phyloP scores from a whole-genome alignment of 805 yeast species.

The Hanseniaspora pseudoguilliermondii region DNA sequence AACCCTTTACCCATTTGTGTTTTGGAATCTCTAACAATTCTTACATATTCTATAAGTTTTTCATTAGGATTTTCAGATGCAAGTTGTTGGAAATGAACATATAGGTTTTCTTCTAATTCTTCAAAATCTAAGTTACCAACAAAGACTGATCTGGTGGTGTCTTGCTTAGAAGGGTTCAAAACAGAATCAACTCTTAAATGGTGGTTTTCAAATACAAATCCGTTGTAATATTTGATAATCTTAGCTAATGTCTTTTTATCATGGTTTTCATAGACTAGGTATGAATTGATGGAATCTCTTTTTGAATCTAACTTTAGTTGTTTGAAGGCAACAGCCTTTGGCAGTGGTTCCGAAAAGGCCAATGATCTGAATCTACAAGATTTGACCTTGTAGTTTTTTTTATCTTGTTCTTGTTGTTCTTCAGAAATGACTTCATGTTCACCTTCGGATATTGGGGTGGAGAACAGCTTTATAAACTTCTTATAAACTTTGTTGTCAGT shows the following conservation, averaged over 20 bases:
- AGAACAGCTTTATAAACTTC: conserved; percentile 52
- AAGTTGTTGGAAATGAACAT: conserved; percentile 59
- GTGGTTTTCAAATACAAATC: conserved; percentile 49
- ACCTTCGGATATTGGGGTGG: conserved; percentile 15
- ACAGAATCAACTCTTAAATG: conserved; percentile 87
- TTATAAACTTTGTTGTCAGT: conserved; percentile 49
- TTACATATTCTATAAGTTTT: conserved; percentile 63
- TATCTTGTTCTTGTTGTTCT: conserved; percentile 23
- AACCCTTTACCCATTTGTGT: conserved; percentile 96
- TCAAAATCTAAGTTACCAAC: conserved; percentile 92
- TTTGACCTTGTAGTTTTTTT: conserved; percentile 30
- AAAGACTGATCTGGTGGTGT: conserved; percentile 69
- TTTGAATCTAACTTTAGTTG: conserved; percentile 62
- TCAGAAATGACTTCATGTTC: conserved; percentile 10
- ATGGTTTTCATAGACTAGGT: conserved; percentile 60
- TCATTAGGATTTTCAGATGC: conserved; percentile 20
- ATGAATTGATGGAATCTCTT: conserved; percentile 76
- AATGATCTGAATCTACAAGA: conserved; percentile 86
- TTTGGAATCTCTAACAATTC: conserved; percentile 82
- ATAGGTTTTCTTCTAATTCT: conserved; percentile 77
- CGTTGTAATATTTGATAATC: conserved; percentile 42
- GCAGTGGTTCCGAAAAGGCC: conserved; percentile 74
- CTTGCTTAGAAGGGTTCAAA: conserved; percentile 81
- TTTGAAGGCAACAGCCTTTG: conserved; percentile 83
- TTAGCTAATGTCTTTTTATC: conserved; percentile 26